Percentiles rank a stretch among this genome's conserved stretches.
Evolutionary conservation across 257 asterid species (phyloP).

Genomic region (Pogostemon cablin): DNA sequence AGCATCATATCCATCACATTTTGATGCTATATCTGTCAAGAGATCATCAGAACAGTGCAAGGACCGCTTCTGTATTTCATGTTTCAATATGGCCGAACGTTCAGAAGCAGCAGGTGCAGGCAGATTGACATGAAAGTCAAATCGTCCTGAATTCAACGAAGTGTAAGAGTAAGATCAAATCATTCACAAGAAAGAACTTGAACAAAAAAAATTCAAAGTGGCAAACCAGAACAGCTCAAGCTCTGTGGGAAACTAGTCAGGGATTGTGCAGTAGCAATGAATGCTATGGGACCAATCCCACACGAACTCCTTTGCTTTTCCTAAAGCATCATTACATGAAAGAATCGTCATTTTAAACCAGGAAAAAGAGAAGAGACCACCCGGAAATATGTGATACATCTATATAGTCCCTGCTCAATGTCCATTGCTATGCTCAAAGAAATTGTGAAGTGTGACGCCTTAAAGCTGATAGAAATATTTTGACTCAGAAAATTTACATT

Average conservation of each 20-base stretch:
- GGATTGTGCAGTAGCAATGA: constrained; percentile 82
- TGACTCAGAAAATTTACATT: background rate
- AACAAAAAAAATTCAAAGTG: constrained; percentile 10
- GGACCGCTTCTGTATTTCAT: constrained; percentile 81
- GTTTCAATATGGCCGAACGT: constrained; percentile 77
- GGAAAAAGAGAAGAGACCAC: background rate
- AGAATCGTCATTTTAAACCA: background rate
- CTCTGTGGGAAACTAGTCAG: constrained; percentile 79
- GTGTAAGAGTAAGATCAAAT: constrained; percentile 34
- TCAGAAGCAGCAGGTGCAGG: constrained; percentile 90
- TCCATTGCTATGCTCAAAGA: background rate
- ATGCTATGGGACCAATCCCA: constrained; percentile 85
- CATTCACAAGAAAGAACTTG: constrained; percentile 9
- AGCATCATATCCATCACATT: constrained; percentile 99
- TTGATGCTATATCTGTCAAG: constrained; percentile 73
- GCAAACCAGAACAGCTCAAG: constrained; percentile 88
- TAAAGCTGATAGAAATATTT: constrained; percentile 2
- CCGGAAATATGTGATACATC: background rate
- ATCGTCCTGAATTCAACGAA: constrained; percentile 63
- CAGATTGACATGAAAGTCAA: constrained; percentile 91
- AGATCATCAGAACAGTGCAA: constrained; percentile 77
- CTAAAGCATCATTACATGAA: constrained; percentile 40
- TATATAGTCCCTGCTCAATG: too few species aligned
- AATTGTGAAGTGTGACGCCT: constrained; percentile 7
- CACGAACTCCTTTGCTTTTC: constrained; percentile 65